Evolutionary conservation across 148 eudicot species (phyloP), one percentile per base, ranked within the genome.

Genomic region (Cornus suecica): DNA sequence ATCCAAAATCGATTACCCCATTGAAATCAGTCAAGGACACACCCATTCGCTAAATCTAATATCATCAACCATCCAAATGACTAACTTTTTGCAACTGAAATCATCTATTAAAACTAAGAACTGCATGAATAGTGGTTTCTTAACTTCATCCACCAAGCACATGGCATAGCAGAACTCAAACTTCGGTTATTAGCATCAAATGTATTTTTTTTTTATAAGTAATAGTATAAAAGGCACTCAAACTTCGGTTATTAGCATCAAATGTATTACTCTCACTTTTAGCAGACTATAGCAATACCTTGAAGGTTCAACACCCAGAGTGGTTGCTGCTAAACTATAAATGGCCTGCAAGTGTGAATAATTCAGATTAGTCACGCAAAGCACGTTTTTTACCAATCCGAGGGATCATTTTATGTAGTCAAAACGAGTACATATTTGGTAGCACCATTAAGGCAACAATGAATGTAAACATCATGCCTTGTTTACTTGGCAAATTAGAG

Each of bases 281-380:
- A 5, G 8, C 62, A 18, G 22, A 18, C 2, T 65, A 22, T 37
- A 4, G 54, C 27, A 24, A 24, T 89, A 95, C 99, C 97, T 93
- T 81, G 98, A 88, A 41, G 98, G 97, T 30, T 95, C 94, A 62
- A 93, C 94, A 10, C 89, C 93, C 18, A 95, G 87, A 54, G 97
- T 91, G 78, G 71, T 85, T 78, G 99, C 84, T 70, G 99, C 99
- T 78, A 95, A 88, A 25, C 52, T 58, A 80, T 95, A 95, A 72
- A 95, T 95, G 65, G 98, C 99, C 98, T 93, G 93, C 67, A 58
- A 82, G 34, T 56, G 69, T 71, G 63, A 61, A 72, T 8, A 71
- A 71, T 8, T 20, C 23, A 58, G 68, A 11, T 71, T 58, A 58
- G 65, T 32, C 41, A 28, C 34, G 27, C 22, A 65, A 26, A 73